Evolutionary conservation across 257 asterid genomes (phyloP).

Genomic region (Penstemon davidsonii): DNA sequence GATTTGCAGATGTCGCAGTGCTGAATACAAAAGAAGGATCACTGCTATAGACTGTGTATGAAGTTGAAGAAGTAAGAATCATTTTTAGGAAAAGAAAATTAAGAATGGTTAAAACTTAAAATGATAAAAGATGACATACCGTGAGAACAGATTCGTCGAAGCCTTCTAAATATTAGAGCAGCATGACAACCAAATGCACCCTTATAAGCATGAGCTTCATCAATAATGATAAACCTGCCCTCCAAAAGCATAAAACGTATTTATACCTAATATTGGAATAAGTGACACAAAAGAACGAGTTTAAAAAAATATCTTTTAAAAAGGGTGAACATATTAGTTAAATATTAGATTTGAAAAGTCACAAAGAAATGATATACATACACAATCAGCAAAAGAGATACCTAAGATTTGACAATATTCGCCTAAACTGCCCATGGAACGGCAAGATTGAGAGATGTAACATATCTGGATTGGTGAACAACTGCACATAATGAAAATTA

Average conservation of each 20-base stretch:
- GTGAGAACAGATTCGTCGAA: conserved; percentile 88
- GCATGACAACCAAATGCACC: conserved; percentile 95
- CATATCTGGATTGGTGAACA: conserved; percentile 98
- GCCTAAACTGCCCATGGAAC: conserved; percentile 69
- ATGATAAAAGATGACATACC: conserved; percentile 41
- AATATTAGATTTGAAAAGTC: conserved; percentile 18
- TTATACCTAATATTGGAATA: conserved; percentile 19
- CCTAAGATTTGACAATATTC: conserved; percentile 85
- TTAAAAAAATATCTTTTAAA: background rate
- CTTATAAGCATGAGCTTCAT: conserved; percentile 92
- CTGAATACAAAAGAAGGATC: conserved; percentile 89
- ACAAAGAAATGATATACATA: conserved; percentile 23
- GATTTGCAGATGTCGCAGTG: conserved; percentile 97
- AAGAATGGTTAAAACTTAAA: conserved; percentile 15
- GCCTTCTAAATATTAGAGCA: conserved; percentile 88
- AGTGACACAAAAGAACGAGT: conserved; percentile 17
- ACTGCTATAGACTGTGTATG: conserved; percentile 78
- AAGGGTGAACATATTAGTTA: conserved; percentile 15
- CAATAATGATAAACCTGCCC: conserved; percentile 75
- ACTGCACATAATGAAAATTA: conserved; percentile 53
- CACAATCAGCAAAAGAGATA: conserved; percentile 33
- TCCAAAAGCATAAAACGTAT: conserved; percentile 9
- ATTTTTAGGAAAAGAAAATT: conserved; percentile 20
- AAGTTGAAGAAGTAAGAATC: conserved; percentile 33
- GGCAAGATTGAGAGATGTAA: conserved; percentile 91